These are phyloP conservation scores for Umbilicus rupestris DNA, from an alignment of 164 flowering plant genomes.

Conservation along the genomic window DNA sequence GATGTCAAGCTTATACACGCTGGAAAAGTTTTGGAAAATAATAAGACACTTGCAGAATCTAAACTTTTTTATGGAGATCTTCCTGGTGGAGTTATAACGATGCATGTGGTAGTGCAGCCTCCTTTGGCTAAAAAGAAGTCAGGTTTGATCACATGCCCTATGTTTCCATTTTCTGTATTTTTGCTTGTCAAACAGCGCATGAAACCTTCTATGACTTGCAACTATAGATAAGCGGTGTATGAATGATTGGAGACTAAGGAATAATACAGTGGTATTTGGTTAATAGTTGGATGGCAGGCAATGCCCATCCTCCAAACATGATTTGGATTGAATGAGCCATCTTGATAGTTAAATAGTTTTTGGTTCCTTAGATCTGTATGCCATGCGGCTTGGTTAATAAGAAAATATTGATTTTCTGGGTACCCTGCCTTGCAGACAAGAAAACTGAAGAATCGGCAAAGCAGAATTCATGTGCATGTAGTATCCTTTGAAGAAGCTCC, in stretches of 20 bases:
- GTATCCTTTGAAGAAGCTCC: slow-evolving; percentile 11
- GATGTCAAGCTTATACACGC: slow-evolving; percentile 53
- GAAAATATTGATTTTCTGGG: no score
- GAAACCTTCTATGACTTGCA: neutral
- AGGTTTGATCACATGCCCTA: slow-evolving; percentile 13
- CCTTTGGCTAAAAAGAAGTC: slow-evolving; percentile 19
- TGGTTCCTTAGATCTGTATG: no score
- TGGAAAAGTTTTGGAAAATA: slow-evolving; percentile 56
- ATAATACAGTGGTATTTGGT: neutral
- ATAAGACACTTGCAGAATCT: slow-evolving; percentile 51
- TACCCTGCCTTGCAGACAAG: slow-evolving; percentile 10
- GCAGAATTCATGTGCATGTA: slow-evolving; percentile 14
- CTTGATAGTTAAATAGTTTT: neutral
- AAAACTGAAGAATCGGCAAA: slow-evolving; percentile 4
- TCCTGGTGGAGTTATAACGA: slow-evolving; percentile 46
- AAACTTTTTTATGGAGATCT: slow-evolving; percentile 30
- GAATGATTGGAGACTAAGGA: neutral
- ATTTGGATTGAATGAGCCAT: neutral
- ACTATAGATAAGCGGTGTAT: neutral
- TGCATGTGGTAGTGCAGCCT: slow-evolving; percentile 26
- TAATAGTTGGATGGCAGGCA: neutral
- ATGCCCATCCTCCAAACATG: neutral
- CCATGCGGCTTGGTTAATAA: no score
- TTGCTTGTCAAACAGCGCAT: neutral
- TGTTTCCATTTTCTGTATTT: neutral